Conservation (phyloP, 2,329 filamentous ascomycete species). For the Parastagonospora nodorum region DNA sequence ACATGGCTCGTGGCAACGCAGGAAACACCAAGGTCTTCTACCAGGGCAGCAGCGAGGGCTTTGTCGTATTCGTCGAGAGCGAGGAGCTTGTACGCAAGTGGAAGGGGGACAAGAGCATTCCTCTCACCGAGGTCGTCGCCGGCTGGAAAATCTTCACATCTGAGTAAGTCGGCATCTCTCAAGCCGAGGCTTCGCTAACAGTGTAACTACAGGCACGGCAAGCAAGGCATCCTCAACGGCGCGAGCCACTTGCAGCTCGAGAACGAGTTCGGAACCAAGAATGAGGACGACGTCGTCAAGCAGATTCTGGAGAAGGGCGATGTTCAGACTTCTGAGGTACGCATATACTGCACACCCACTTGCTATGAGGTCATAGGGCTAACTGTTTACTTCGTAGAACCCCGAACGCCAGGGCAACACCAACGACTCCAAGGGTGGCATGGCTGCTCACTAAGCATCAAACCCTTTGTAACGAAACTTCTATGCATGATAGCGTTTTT, state of each 20-base stretch:
- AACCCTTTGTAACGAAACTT: constrained; percentile 11
- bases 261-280: constrained; percentile 82
- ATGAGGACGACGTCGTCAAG: constrained; percentile 80
- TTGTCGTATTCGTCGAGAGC: constrained; percentile 68
- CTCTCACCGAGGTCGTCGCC: constrained; percentile 82
- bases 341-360: constrained; percentile 3
- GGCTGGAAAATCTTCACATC: constrained; percentile 89
- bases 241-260: constrained; percentile 78
- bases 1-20: constrained; percentile 56
- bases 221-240: constrained; percentile 76
- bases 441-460: constrained; percentile 36
- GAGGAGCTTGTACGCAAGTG: constrained; percentile 74
- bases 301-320: constrained; percentile 79
- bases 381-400: constrained; percentile 36
- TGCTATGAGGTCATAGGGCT: constrained; percentile 3
- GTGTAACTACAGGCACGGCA: constrained; percentile 70
- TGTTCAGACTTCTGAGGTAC: constrained; percentile 35
- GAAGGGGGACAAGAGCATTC: constrained; percentile 77
- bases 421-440: constrained; percentile 48
- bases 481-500: constrained; percentile 17
- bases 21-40: constrained; percentile 78
- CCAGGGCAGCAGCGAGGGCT: constrained; percentile 75
- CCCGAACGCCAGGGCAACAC: constrained; percentile 49
- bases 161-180: constrained; percentile 65
- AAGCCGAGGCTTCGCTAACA: constrained; percentile 1